Conservation (phyloP, 2,329 filamentous ascomycete genomes). For the Incumbomyces delicatus region DNA sequence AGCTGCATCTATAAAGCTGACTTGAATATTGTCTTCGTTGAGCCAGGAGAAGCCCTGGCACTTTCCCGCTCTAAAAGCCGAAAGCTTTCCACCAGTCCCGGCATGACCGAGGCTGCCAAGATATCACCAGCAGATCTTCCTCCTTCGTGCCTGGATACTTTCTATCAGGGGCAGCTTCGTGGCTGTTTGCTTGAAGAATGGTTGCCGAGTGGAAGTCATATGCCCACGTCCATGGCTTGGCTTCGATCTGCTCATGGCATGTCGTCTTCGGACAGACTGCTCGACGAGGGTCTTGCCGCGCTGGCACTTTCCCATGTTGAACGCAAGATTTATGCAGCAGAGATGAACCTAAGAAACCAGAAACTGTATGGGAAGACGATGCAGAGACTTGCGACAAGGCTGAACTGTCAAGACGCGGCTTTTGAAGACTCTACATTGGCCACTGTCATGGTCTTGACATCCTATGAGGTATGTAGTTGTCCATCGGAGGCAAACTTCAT, state of each 20-base stretch:
- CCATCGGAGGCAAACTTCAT: background rate
- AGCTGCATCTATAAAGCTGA: constrained; percentile 4
- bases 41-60: constrained; percentile 1
- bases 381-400: constrained; percentile 2
- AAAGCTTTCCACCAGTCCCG: background rate
- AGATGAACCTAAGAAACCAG: background rate
- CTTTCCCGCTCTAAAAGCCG: background rate
- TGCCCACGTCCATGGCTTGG: constrained; percentile 3
- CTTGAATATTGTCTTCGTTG: constrained; percentile 6
- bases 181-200: constrained; percentile 5
- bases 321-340: background rate
- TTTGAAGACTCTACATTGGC: constrained; percentile 9
- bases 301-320: constrained; percentile 3
- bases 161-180: constrained; percentile 1
- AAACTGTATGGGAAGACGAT: constrained; percentile 6
- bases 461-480: constrained; percentile 8
- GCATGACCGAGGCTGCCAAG: background rate
- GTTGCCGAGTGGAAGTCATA: background rate
- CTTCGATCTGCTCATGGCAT: background rate
- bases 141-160: background rate
- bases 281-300: constrained; percentile 2
- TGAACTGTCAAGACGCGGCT: background rate
- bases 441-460: constrained; percentile 5
- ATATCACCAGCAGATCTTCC: constrained; percentile 1
- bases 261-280: background rate